These are phyloP conservation scores for Vanilla planifolia DNA, from an alignment of 106 monocot species.

Conservation along the genomic window DNA sequence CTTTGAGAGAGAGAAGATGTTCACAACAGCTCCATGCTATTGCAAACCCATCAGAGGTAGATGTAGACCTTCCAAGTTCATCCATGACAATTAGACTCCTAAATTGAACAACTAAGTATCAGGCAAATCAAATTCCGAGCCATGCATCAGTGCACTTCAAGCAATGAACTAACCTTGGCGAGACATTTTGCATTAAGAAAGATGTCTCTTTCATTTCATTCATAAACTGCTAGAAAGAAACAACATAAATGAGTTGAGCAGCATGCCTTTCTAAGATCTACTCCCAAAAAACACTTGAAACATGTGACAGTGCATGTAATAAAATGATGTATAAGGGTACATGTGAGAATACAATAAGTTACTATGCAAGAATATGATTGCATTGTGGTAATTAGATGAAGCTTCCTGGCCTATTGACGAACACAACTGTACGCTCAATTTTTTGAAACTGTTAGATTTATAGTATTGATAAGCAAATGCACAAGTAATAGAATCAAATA, in stretches of 20 bases:
- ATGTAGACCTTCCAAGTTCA: slow-evolving; percentile 99
- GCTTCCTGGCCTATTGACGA: too few species aligned
- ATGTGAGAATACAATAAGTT: not conserved
- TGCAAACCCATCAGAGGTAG: slow-evolving; percentile 93
- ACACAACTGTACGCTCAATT: too few species aligned
- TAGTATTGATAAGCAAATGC: too few species aligned
- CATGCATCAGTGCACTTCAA: not conserved
- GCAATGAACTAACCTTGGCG: slow-evolving; percentile 53
- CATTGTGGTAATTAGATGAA: too few species aligned
- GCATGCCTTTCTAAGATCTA: not conserved
- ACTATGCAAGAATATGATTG: too few species aligned
- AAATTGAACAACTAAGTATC: slow-evolving; percentile 18
- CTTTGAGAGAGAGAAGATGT: slow-evolving; percentile 74
- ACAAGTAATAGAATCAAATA: too few species aligned
- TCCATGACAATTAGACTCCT: slow-evolving; percentile 96
- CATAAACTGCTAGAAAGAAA: slow-evolving; percentile 75
- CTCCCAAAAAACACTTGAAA: not conserved
- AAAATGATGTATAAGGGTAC: not conserved
- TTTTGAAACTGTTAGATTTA: too few species aligned
- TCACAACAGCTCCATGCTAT: slow-evolving; percentile 99
- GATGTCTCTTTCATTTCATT: slow-evolving; percentile 99
- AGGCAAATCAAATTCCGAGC: slow-evolving; percentile 7
- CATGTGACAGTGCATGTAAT: not conserved
- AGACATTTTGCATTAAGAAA: slow-evolving; percentile 93
- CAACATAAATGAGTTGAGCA: not conserved